Base-by-base conservation (phyloP, 2,329 filamentous ascomycete genomes). In the Phyllosticta citrichinensis region DNA sequence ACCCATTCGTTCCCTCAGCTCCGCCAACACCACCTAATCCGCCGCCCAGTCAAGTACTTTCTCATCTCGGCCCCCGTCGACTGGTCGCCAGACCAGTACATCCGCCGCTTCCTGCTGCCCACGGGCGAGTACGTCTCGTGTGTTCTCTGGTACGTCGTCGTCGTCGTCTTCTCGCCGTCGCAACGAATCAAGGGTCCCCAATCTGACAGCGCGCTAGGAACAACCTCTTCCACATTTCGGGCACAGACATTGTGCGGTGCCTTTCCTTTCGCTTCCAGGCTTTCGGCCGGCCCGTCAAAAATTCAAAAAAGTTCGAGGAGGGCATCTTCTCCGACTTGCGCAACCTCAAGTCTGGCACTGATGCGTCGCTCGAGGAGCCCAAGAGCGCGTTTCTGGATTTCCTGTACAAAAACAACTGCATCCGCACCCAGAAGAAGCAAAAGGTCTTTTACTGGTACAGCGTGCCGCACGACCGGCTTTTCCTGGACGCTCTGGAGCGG, bases 391-490 rank as follows among this genome's bases (percentile, higher is more conserved):
- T 99, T 78, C 84, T 99, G 64, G 94, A 99, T 77, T 99, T 97
- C 75, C 82, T 99, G 53, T 99, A 99, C 85, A 99, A 99, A 83
- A 99, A 99, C 84, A 99, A 99, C 81, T 99, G 94, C 83, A 99
- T 99, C 69, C 87, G 94, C 68, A 99, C 94, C 47, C 94, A 99
- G 77, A 99, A 99, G 86, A 99, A 99, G 83, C 94, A 99, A 74
- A 99, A 99, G 81, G 94, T 99, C 66, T 99, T 99, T 73, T 99
- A 97, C 80, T 99, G 94, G 94, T 99, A 97, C 79, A 97, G 92
- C 79, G 94, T 99, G 55, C 94, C 94, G 1, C 94, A 99, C 75
- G 94, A 99, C 77, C 86, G 94, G 60, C 85, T 99, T 57, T 99
- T 99, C 78, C 87, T 99, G 67, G 94, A 99, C 79, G 94, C 94